Evolutionary conservation across 1,284 basidiomycete genomes (phyloP), one percentile per base, ranked within the genome.

Genomic region (Moesziomyces sp.): DNA sequence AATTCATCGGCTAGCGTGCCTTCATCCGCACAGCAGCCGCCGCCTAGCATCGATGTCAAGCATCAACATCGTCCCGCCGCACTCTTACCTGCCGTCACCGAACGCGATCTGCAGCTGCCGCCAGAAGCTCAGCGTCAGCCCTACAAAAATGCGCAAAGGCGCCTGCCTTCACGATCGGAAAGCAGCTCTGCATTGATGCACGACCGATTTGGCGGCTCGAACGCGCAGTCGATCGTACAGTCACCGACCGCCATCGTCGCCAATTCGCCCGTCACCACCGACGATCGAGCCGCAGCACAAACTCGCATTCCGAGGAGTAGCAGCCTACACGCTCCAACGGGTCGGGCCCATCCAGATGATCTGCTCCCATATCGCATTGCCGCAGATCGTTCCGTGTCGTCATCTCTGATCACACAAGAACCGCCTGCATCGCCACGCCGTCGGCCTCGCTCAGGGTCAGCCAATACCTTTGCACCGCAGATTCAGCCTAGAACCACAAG

Each of bases 401-500:
- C 58, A 5, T 44, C 62, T 18, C 21, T 26, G 8, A n/a, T 33
- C 9, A 21, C 16, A 6, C 11, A 26, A 10, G 62, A 52, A 11
- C 10, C 26, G 28, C 33, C 48, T 19, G 47, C 45, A 18, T 55
- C 57, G 5, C 58, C 61, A 47, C 58, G 53, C 23, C 50, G 57
- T 42, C 59, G 69, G 13, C 63, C 63, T 26, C 63, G 55, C 7
- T 66, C 69, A 9, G 56, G 69, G 21, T 66, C 62, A 0, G 56
- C 46, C 5, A 52, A 33, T 18, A 16, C 49, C 4, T 64, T 58
- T 33, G 23, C 64, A 7, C 70, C 70, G 40, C 59, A 68, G 7
- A 74, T 74, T 18, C 71, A 64, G 46, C 71, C 71, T 8, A 46
- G 71, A 13, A 74, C 71, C 14, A 74, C 71, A 13, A 74, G 71